Percentiles rank a stretch among this genome's conserved stretches.
These are phyloP conservation scores for Puccinia triticina DNA, from an alignment of 1,284 basidiomycete species.

Conservation along the genomic window DNA sequence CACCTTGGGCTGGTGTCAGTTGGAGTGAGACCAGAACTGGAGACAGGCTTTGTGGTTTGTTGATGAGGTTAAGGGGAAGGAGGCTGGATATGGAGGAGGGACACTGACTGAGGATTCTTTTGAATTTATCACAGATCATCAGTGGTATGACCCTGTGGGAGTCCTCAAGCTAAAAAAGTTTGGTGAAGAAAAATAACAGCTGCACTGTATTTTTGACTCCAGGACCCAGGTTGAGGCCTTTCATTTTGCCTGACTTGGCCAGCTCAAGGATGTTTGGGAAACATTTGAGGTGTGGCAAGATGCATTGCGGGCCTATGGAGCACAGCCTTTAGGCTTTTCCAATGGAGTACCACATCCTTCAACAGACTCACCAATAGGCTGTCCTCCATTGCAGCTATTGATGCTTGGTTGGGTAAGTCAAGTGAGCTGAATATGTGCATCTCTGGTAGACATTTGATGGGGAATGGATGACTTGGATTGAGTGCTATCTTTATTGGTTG, in stretches of 20 bases:
- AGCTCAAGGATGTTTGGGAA: constrained; percentile 18
- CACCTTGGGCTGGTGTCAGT: too few relatives aligned
- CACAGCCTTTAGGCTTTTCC: not conserved
- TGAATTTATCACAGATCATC: constrained; percentile 15
- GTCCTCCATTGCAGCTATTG: not conserved
- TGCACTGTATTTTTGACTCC: constrained; percentile 8
- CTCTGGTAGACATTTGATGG: constrained; percentile 2
- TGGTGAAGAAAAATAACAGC: constrained; percentile 30
- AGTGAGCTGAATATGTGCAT: constrained; percentile 18
- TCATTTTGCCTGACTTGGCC: constrained; percentile 15
- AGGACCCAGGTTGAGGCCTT: constrained; percentile 24
- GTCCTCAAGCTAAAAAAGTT: constrained; percentile 9
- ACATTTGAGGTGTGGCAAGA: constrained; percentile 11
- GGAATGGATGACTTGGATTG: constrained; percentile 30
- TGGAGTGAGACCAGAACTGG: too few relatives aligned
- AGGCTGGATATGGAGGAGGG: constrained; percentile 6
- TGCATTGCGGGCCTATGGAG: not conserved
- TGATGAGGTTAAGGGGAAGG: not conserved
- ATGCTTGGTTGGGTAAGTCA: constrained; percentile 22
- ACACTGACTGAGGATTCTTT: not conserved
- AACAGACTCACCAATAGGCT: not conserved
- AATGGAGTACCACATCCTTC: constrained; percentile 25
- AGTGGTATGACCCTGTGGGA: not conserved
- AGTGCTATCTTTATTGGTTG: not conserved
- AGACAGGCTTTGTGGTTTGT: too few relatives aligned